These are phyloP conservation scores for Nothomitra cinnamomea DNA, from an alignment of 2,329 filamentous ascomycete genomes.

Conservation along the genomic window DNA sequence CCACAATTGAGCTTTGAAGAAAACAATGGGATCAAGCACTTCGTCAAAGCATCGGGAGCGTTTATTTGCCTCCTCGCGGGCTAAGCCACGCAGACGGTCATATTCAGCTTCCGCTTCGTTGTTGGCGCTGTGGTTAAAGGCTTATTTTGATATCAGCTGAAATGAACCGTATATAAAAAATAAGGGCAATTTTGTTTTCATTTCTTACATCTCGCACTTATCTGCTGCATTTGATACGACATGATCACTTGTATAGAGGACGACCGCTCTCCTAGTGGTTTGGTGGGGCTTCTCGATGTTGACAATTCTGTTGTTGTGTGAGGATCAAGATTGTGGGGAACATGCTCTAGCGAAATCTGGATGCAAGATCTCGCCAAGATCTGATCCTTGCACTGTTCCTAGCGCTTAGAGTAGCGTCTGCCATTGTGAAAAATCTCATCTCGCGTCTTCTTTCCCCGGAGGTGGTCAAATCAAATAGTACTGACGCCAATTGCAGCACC, in stretches of 20 bases:
- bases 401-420: no score
- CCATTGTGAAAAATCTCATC: no score
- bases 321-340: not conserved
- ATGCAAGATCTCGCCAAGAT: no score
- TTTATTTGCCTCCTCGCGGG: constrained; percentile 63
- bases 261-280: no score
- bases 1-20: not conserved
- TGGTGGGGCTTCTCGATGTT: not conserved
- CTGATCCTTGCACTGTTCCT: no score
- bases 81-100: constrained; percentile 72
- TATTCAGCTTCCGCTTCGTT: constrained; percentile 68
- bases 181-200: not conserved
- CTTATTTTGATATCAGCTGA: constrained; percentile 25
- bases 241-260: not conserved
- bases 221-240: not conserved
- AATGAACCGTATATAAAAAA: not conserved
- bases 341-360: no score
- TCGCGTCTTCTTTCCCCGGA: no score
- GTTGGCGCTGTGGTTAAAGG: constrained; percentile 57
- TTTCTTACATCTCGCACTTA: constrained; percentile 12
- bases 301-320: not conserved
- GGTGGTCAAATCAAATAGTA: no score
- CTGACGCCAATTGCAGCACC: no score
- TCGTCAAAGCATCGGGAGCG: constrained; percentile 60
- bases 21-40: constrained; percentile 26